Base-by-base conservation (phyloP, 805 yeast species). In the Suhomyces pyralidae region DNA sequence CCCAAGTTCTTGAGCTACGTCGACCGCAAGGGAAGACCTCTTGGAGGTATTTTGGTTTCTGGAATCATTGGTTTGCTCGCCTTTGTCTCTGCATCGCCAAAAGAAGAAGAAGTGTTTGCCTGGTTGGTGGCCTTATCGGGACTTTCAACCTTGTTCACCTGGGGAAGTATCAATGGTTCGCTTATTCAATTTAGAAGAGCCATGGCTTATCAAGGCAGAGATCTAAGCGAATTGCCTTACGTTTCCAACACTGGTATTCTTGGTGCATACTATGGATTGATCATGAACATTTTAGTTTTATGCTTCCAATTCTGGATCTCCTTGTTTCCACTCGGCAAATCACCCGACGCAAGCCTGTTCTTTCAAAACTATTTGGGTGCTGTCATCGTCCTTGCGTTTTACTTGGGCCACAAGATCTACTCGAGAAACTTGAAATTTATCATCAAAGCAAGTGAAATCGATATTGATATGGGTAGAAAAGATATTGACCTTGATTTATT, bases 201-300 rank as follows among this genome's bases (percentile, higher is more conserved):
- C 12, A 53, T 63, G 66, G 49, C 45, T 10, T 42, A 34, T 28
- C 56, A 57, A 19, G 81, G 80, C 24, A 68, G 78, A 51, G 54
- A 72, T 7, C 54, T 73, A 20, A 69, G 65, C 4, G 85, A 82
- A 42, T 70, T 85, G 48, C 87, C 86, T 0, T 85, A 77, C 65
- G 66, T 65, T 48, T 72, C 86, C 34, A 59, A 69, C n/a, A 82
- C 83, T 6, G 84, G 82, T 25, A 53, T 70, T 2, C 48, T 51
- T 54, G 76, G 76, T 9, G 62, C 69, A 1, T 58, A 57, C 48
- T 68, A 66, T 53, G 64, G 68, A 2, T 54, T 62, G 19, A 22
- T 63, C 9, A 61, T 67, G 55, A 61, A 68, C 25, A 45, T 70
- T 26, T 59, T 63, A 19, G 69, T 70, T 7, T 55, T 70, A 34